These are phyloP conservation scores for Fraxinus cuspidata DNA, from an alignment of 257 asterid species.

Conservation along the genomic window DNA sequence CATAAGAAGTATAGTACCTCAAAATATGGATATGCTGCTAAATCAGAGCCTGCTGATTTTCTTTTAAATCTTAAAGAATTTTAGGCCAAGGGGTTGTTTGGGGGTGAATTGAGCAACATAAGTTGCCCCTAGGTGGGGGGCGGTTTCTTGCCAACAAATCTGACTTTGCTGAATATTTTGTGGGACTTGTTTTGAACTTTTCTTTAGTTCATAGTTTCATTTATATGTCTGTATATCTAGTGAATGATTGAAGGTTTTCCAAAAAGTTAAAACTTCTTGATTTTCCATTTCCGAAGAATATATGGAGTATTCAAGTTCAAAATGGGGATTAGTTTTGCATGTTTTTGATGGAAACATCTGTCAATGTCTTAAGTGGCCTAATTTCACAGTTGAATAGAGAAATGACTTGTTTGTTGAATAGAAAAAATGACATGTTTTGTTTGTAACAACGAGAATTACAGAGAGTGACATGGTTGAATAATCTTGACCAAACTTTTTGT, in stretches of 20 bases:
- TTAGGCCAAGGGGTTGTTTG: not conserved
- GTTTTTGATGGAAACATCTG: not conserved
- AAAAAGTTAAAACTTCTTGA: too few species aligned
- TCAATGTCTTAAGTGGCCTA: not conserved
- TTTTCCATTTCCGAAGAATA: too few species aligned
- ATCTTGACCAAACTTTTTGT: too few species aligned
- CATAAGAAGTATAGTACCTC: constrained; percentile 40
- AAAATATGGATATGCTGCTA: constrained; percentile 42
- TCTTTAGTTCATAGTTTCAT: not conserved
- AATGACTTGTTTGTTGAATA: too few species aligned
- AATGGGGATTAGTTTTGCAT: not conserved
- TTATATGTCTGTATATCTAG: not conserved
- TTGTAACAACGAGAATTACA: too few species aligned
- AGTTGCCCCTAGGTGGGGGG: constrained; percentile 38
- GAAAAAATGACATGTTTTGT: too few species aligned
- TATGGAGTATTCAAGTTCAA: not conserved
- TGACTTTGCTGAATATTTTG: not conserved
- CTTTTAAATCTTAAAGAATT: constrained; percentile 22
- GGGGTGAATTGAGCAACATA: constrained; percentile 36
- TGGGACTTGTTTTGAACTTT: not conserved
- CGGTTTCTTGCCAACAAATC: not conserved
- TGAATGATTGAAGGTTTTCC: too few species aligned
- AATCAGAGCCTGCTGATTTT: constrained; percentile 35
- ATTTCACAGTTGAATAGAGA: not conserved
- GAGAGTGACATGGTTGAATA: too few species aligned